Base-by-base conservation (phyloP, 106 monocot genomes). In the Phalaenopsis equestris region DNA sequence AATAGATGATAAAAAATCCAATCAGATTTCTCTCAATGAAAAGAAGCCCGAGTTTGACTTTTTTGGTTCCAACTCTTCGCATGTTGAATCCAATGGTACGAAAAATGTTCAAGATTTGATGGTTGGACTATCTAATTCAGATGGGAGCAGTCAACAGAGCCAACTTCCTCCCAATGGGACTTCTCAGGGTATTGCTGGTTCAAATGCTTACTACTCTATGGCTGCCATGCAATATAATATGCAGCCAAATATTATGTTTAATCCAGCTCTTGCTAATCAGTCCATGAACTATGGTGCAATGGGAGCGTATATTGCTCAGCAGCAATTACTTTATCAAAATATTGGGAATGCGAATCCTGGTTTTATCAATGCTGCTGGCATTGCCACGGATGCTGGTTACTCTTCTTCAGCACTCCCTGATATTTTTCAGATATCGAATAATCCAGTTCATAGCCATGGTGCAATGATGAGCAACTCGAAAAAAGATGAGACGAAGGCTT, bases 401-500 rank as follows among this genome's bases (percentile, higher is more conserved):
- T n/a, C 85, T 73, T 79, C 86, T 73, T 80, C 86, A 7, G 56
- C 87, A 5, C 68, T 94, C 6, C 92, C 98, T 78, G 94, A 98
- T 81, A 83, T 92, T 76, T 98, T 98, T 55, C 89, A 92, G 18
- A 10, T 77, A 67, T 82, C 84, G 43, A 92, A 81, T 55, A 85
- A 85, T 84, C 82, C 86, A 43, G 83, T 85, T 61, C 98, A 88
- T 39, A 83, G 42, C 46, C 89, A 84, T 67, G 72, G 77, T 82
- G 2, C 90, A 41, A 72, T 80, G 57, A 64, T 78, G 74, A 90
- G 38, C 83, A 88, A 45, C 75, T 55, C 88, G 61, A 98, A 89
- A 81, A 93, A 93, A 74, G 92, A 92, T 77, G 93, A 93, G 12
- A 92, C 98, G 21, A 92, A 93, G 83, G 98, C 98, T 77, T 98